Conservation (phyloP, 306 rosid species). For the Acacia melanoxylon region DNA sequence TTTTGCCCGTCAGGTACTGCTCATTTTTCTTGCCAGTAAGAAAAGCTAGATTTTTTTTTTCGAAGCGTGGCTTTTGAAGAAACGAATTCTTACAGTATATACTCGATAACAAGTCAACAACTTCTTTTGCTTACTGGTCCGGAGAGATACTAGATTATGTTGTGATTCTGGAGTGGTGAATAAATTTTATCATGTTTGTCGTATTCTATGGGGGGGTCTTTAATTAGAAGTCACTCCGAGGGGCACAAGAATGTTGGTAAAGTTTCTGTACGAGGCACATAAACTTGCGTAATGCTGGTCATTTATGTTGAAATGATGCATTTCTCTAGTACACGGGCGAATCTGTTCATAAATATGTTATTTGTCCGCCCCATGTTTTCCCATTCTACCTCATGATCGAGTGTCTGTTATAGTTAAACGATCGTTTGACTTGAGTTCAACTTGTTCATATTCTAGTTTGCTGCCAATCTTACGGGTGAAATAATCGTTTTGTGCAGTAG, state of each 20-base stretch:
- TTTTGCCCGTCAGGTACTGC: slow-evolving; percentile 65
- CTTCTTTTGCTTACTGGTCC: not conserved
- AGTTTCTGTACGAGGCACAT: not conserved
- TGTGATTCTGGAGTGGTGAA: not conserved
- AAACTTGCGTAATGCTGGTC: not conserved
- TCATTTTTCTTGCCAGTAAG: not conserved
- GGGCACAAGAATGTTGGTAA: not conserved
- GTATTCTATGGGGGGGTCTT: not conserved
- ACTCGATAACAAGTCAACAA: not conserved
- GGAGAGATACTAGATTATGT: not conserved
- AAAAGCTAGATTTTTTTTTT: no score
- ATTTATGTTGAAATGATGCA: not conserved
- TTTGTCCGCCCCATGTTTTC: no score
- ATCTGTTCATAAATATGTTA: not conserved
- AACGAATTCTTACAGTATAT: not conserved
- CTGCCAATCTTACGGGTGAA: not conserved
- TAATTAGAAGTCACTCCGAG: not conserved
- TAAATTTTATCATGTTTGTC: not conserved
- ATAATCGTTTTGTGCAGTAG: slow-evolving; percentile 46
- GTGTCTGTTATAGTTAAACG: not conserved
- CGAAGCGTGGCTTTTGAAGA: not conserved
- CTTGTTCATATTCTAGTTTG: not conserved
- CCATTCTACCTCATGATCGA: no score
- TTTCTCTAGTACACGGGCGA: not conserved
- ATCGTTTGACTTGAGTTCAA: not conserved